These are phyloP conservation scores for Oxyria digyna DNA, from an alignment of 148 eudicot species.

Conservation along the genomic window DNA sequence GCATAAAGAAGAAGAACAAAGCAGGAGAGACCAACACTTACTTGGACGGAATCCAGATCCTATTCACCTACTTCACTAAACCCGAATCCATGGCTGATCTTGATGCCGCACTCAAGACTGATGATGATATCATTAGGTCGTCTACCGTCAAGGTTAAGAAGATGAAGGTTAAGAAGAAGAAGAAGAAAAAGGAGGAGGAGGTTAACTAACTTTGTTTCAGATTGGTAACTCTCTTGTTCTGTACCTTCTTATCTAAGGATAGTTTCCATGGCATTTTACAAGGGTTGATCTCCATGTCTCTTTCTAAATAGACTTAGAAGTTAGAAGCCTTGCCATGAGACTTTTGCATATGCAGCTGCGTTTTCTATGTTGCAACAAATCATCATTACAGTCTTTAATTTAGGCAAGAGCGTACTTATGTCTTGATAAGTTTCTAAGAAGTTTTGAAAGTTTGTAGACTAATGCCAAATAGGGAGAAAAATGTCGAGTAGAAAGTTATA, in stretches of 20 bases:
- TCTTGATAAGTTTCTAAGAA: too few species aligned
- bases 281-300: too few species aligned
- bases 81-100: slow-evolving; percentile 65
- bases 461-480: too few species aligned
- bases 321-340: slow-evolving; percentile 14
- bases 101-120: slow-evolving; percentile 30
- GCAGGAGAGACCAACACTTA: slow-evolving; percentile 81
- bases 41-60: slow-evolving; percentile 83
- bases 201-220: background rate
- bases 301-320: too few species aligned
- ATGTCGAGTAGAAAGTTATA: too few species aligned
- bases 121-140: slow-evolving; percentile 71
- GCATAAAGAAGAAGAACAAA: slow-evolving; percentile 80
- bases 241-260: background rate
- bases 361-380: background rate
- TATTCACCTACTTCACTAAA: slow-evolving; percentile 87
- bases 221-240: background rate
- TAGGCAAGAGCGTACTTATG: too few species aligned
- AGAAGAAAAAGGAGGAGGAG: slow-evolving; percentile 48
- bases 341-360: slow-evolving; percentile 18
- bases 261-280: too few species aligned
- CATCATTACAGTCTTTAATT: background rate
- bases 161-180: slow-evolving; percentile 40
- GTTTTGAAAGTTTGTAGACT: too few species aligned
- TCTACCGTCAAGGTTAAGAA: slow-evolving; percentile 65